Conservation (phyloP, 164 flowering plant species). For the Magnolia officinalis region DNA sequence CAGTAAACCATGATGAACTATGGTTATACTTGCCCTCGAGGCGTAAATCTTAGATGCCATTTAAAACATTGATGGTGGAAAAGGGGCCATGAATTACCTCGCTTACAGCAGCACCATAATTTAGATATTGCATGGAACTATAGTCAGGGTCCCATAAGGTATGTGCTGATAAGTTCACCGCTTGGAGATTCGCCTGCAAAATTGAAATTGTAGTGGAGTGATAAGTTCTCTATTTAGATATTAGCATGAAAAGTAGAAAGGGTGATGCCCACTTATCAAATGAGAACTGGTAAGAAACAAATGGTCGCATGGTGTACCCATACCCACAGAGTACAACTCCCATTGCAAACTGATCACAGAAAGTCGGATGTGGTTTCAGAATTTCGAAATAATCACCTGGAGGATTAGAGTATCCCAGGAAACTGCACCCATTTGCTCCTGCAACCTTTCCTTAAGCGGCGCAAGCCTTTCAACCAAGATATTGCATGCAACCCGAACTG, state of each 20-base stretch:
- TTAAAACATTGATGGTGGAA: background rate
- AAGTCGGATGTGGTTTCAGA: too few species aligned
- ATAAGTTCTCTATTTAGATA: too few species aligned
- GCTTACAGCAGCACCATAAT: conserved; percentile 73
- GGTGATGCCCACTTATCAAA: too few species aligned
- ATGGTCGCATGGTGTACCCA: too few species aligned
- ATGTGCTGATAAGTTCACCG: conserved; percentile 53
- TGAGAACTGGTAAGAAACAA: too few species aligned
- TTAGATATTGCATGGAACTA: conserved; percentile 40
- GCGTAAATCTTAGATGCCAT: too few species aligned
- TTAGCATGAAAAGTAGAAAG: too few species aligned
- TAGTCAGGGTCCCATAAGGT: conserved; percentile 44
- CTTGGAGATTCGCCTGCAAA: conserved; percentile 47
- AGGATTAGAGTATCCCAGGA: conserved; percentile 60
- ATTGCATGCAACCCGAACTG: conserved; percentile 68
- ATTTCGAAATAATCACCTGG: background rate
- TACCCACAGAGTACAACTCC: too few species aligned
- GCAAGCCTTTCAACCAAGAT: conserved; percentile 61
- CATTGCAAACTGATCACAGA: too few species aligned
- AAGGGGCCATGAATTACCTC: conserved; percentile 36
- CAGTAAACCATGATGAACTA: too few species aligned
- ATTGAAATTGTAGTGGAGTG: background rate
- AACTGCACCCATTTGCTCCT: conserved; percentile 44
- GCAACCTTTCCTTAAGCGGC: conserved; percentile 51
- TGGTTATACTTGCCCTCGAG: background rate